These are phyloP conservation scores for Anthracocystis panici-leucophaei DNA, from an alignment of 1,284 basidiomycete species.

Conservation along the genomic window DNA sequence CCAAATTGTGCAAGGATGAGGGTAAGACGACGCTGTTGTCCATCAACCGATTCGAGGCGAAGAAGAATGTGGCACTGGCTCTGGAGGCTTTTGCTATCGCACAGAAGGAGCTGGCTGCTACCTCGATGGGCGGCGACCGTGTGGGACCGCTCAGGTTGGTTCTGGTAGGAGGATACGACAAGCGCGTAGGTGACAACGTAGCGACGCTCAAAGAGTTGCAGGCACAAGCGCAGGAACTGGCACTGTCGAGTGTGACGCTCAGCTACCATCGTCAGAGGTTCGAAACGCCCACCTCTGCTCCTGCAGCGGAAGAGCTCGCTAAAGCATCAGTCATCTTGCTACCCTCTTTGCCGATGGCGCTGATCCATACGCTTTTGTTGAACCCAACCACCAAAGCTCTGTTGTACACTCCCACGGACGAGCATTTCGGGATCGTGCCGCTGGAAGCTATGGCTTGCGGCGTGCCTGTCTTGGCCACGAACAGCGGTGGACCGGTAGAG, in stretches of 20 bases:
- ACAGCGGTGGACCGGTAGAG: conserved; percentile 92
- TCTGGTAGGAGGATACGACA: conserved; percentile 79
- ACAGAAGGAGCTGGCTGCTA: conserved; percentile 47
- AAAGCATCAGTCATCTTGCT: conserved; percentile 56
- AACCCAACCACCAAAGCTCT: conserved; percentile 70
- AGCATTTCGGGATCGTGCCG: conserved; percentile 97
- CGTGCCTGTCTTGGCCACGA: conserved; percentile 86
- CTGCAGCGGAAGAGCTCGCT: conserved; percentile 21
- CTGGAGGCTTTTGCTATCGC: conserved; percentile 79
- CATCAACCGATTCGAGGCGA: conserved; percentile 93
- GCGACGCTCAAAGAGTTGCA: conserved; percentile 72
- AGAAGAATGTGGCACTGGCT: conserved; percentile 89
- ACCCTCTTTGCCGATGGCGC: conserved; percentile 59
- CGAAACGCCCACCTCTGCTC: conserved; percentile 65
- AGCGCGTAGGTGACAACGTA: conserved; percentile 79
- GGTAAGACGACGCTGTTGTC: conserved; percentile 81
- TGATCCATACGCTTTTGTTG: conserved; percentile 60
- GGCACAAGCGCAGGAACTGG: conserved; percentile 47
- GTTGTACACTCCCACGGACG: conserved; percentile 92
- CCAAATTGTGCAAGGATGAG: conserved; percentile 28
- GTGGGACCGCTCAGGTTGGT: conserved; percentile 46
- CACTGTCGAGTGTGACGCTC: conserved; percentile 71
- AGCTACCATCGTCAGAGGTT: conserved; percentile 53
- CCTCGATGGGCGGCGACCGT: conserved; percentile 7
- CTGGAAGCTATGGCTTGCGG: conserved; percentile 95